Conservation (phyloP, 768 basidiomycete genomes). For the Austroboletus festivus region DNA sequence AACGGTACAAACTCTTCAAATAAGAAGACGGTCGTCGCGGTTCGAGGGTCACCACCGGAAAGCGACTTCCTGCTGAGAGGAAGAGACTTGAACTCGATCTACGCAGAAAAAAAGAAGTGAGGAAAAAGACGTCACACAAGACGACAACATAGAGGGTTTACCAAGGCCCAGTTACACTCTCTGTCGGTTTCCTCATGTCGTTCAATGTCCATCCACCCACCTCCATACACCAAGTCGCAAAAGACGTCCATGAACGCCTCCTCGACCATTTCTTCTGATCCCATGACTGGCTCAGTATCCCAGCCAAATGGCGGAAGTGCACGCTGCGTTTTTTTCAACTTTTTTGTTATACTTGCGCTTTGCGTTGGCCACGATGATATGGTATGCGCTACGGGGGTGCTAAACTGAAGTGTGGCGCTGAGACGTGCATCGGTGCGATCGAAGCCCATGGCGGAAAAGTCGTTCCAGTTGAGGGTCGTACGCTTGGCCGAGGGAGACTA, state of each 20-base stretch:
- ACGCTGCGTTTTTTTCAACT: conserved; percentile 76
- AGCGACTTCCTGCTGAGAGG: conserved; percentile 37
- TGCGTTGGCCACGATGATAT: conserved; percentile 75
- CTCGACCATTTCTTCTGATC: conserved; percentile 79
- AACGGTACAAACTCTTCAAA: conserved; percentile 94
- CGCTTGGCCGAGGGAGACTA: conserved; percentile 73
- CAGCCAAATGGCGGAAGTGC: conserved; percentile 83
- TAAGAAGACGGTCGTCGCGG: conserved; percentile 65
- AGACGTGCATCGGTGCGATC: conserved; percentile 73
- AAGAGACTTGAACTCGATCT: conserved; percentile 88
- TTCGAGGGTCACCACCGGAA: conserved; percentile 60
- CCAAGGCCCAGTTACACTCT: conserved; percentile 92
- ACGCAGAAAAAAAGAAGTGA: conserved; percentile 31
- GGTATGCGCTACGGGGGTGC: conserved; percentile 48
- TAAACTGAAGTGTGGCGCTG: conserved; percentile 79
- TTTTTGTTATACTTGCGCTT: conserved; percentile 67
- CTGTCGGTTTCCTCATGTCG: conserved; percentile 68
- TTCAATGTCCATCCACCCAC: conserved; percentile 82
- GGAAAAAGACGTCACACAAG: background rate
- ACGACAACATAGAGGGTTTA: conserved; percentile 36
- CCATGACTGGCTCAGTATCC: conserved; percentile 84
- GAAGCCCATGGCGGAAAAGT: conserved; percentile 85
- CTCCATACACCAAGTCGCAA: conserved; percentile 76
- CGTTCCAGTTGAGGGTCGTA: conserved; percentile 83
- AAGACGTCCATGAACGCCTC: conserved; percentile 88